Evolutionary conservation across 768 basidiomycete genomes (phyloP).

Genomic region (Pleurotus pulmonarius): DNA sequence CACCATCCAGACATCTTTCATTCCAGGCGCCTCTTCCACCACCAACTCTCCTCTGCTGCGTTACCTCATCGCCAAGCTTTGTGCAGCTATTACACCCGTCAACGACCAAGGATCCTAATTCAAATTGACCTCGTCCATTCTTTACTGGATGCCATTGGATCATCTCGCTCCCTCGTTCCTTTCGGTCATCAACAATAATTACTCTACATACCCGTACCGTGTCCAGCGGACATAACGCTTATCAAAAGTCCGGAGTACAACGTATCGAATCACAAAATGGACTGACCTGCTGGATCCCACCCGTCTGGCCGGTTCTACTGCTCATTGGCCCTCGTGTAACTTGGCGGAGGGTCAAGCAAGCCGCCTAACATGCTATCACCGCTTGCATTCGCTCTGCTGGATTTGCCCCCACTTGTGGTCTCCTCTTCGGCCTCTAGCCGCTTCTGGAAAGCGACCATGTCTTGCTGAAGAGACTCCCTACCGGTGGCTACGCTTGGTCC

Average conservation of each 20-base stretch:
- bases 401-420: conserved; percentile 3
- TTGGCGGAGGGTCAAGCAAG: conserved; percentile 12
- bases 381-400: conserved; percentile 4
- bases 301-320: too few relatives aligned
- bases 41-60: background rate
- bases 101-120: too few relatives aligned
- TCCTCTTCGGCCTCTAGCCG: conserved; percentile 7
- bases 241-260: background rate
- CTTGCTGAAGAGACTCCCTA: background rate
- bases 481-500: background rate
- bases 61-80: background rate
- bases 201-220: background rate
- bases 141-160: too few relatives aligned
- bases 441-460: conserved; percentile 9
- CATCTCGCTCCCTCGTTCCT: too few relatives aligned
- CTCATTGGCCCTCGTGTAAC: background rate
- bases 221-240: background rate
- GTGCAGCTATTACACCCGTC: too few relatives aligned
- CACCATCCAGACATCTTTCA: background rate
- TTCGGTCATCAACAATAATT: background rate
- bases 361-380: conserved; percentile 8
- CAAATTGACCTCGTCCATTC: too few relatives aligned
- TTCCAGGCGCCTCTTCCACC: background rate
- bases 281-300: too few relatives aligned
- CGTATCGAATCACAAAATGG: background rate